Conservation (phyloP, 169 alveolate genomes). For the Eimeria acervulina region DNA sequence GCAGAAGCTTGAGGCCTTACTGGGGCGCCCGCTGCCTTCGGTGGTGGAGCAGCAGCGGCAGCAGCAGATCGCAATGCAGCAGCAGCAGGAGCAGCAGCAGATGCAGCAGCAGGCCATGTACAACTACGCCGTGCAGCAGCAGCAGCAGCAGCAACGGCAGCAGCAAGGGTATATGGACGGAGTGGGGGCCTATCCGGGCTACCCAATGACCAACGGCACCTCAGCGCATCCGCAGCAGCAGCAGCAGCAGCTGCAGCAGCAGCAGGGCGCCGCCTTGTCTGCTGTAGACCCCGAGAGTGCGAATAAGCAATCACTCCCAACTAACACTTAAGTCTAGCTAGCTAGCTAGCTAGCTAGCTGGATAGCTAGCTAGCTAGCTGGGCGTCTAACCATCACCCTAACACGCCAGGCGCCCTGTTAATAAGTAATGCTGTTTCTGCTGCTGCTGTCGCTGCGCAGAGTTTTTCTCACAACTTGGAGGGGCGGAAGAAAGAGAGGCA, state of each 20-base stretch:
- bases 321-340: neutral
- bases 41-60: constrained; percentile 20
- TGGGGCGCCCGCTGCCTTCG: constrained; percentile 71
- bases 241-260: constrained; percentile 58
- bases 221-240: neutral
- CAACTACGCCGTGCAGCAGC: constrained; percentile 44
- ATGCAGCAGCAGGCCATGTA: constrained; percentile 48
- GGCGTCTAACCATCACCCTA: neutral
- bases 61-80: neutral
- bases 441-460: constrained; percentile 49
- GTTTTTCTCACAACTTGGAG: constrained; percentile 74
- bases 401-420: neutral
- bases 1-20: constrained; percentile 32
- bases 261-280: constrained; percentile 3
- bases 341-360: too few relatives aligned
- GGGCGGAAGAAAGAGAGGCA: neutral
- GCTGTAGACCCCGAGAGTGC: constrained; percentile 56
- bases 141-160: constrained; percentile 69
- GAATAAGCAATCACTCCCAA: neutral
- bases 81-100: too few relatives aligned
- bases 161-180: neutral
- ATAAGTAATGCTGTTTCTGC: neutral
- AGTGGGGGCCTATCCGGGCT: neutral
- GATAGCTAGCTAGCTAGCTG: too few relatives aligned
- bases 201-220: constrained; percentile 17